Evolutionary conservation across 116 monocot genomes (phyloP).

Genomic region (Dioscorea cayenensis): DNA sequence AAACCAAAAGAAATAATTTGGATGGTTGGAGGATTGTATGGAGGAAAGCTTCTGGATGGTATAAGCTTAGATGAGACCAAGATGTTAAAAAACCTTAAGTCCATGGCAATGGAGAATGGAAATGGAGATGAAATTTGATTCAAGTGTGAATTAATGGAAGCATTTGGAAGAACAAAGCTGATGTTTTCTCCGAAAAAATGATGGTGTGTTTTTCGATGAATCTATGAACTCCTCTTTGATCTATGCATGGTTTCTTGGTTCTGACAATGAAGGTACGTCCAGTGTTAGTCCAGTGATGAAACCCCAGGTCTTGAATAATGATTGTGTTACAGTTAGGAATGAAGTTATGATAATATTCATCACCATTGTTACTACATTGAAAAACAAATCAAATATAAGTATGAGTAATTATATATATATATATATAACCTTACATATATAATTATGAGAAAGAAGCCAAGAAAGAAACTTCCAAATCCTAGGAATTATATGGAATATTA

Average conservation of each 20-base stretch:
- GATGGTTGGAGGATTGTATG: slow-evolving; percentile 3
- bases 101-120: slow-evolving; percentile 14
- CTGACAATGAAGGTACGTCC: slow-evolving; percentile 2
- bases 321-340: slow-evolving; percentile 10
- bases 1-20: too few relatives aligned
- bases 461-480: slow-evolving; percentile 56
- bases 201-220: background rate
- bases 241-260: slow-evolving; percentile 9
- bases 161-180: slow-evolving; percentile 21
- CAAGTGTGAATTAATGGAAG: slow-evolving; percentile 10
- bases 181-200: slow-evolving; percentile 8
- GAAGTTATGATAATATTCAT: background rate
- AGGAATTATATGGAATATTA: slow-evolving; percentile 28
- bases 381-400: background rate
- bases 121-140: background rate
- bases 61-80: slow-evolving; percentile 24
- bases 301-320: slow-evolving; percentile 53
- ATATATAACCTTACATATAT: background rate
- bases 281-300: background rate
- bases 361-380: slow-evolving; percentile 25
- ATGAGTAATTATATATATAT: background rate
- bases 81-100: slow-evolving; percentile 23
- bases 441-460: slow-evolving; percentile 9
- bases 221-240: slow-evolving; percentile 37
- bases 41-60: slow-evolving; percentile 3